Evolutionary conservation across 768 basidiomycete genomes (phyloP).

Genomic region (Phaeotremella skinneri): DNA sequence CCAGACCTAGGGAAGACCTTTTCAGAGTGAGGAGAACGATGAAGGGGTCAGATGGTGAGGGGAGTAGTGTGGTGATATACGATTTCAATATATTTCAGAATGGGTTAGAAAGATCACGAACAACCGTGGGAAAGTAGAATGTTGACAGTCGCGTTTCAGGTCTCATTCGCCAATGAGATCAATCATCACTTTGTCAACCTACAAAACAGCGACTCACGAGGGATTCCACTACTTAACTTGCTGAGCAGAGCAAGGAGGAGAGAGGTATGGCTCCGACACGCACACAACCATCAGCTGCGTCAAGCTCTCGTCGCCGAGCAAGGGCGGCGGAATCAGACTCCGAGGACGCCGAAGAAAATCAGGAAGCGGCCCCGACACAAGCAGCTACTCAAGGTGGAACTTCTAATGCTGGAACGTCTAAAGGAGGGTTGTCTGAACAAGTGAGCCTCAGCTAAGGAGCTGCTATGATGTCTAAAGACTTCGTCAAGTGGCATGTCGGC

Average conservation of each 20-base stretch:
- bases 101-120: background rate
- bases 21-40: background rate
- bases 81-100: background rate
- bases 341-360: background rate
- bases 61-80: too few species aligned
- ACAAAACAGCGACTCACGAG: too few species aligned
- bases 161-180: background rate
- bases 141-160: conserved; percentile 1
- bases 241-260: too few species aligned
- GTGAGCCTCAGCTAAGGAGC: conserved; percentile 12
- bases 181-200: too few species aligned
- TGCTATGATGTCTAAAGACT: background rate
- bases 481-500: background rate
- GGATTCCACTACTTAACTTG: too few species aligned
- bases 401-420: too few species aligned
- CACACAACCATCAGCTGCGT: too few species aligned
- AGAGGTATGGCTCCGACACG: too few species aligned
- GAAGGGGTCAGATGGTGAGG: background rate
- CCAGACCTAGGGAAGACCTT: background rate
- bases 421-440: conserved; percentile 19
- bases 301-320: background rate
- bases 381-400: background rate
- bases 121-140: conserved; percentile 19
- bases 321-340: background rate
- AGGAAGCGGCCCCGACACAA: background rate